Evolutionary conservation across 129 eudicot species (phyloP).

Genomic region (Ambrosia trifida): DNA sequence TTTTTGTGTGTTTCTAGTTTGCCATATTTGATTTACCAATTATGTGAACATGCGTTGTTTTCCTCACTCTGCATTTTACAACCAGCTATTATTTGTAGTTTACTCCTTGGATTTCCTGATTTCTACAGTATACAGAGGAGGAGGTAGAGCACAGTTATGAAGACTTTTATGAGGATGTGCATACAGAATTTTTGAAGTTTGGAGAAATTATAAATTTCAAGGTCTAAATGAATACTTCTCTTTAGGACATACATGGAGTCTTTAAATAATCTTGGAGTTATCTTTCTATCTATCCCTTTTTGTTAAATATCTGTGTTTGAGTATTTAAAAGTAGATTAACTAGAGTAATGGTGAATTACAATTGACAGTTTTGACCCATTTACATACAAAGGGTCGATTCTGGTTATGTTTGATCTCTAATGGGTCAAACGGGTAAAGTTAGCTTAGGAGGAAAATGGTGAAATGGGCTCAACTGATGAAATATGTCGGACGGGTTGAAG

Average conservation of each 20-base stretch:
- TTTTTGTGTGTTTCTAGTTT: constrained; percentile 23
- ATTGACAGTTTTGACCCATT: not conserved
- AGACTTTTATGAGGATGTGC: constrained; percentile 98
- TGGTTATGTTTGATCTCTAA: not conserved
- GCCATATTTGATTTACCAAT: constrained; percentile 3
- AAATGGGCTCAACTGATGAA: not conserved
- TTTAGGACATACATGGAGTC: not conserved
- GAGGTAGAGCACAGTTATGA: constrained; percentile 81
- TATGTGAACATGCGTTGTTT: constrained; percentile 1
- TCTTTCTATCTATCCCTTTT: not conserved
- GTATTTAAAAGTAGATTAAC: constrained; percentile 8
- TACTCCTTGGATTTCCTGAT: constrained; percentile 26
- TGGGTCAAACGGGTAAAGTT: not conserved
- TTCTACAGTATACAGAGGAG: constrained; percentile 78
- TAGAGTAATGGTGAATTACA: constrained; percentile 19
- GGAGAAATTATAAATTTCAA: constrained; percentile 93
- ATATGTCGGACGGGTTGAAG: not conserved
- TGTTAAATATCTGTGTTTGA: constrained; percentile 6
- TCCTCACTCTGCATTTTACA: not conserved
- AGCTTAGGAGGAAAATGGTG: not conserved
- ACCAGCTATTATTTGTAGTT: not conserved
- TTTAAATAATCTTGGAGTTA: constrained; percentile 13
- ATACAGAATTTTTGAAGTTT: constrained; percentile 93
- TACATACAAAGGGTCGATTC: not conserved
- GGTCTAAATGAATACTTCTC: constrained; percentile 35